These are phyloP conservation scores for Solanum hybrid DNA, from an alignment of 305 asterid species.

Conservation along the genomic window DNA sequence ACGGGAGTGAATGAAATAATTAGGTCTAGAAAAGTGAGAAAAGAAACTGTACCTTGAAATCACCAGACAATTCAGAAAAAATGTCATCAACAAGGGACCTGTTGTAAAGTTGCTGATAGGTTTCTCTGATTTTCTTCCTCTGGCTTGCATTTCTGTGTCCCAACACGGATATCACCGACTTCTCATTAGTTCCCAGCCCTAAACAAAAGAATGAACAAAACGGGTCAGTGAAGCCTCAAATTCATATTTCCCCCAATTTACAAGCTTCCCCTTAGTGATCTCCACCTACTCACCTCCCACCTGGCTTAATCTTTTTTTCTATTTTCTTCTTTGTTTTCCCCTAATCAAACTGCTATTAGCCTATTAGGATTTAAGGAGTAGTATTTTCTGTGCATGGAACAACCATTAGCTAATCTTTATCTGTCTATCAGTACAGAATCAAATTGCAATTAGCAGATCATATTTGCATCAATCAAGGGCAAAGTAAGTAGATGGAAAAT, in stretches of 20 bases:
- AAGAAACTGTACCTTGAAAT: conserved; percentile 41
- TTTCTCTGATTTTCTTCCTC: conserved; percentile 50
- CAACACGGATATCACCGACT: conserved; percentile 43
- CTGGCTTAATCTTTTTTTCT: background rate
- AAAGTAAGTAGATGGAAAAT: no score
- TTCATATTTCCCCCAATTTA: background rate
- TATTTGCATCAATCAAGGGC: background rate
- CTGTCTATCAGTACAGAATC: background rate
- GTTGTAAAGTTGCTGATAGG: conserved; percentile 44
- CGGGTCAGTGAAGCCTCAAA: background rate
- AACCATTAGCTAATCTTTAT: background rate
- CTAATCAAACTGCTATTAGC: background rate
- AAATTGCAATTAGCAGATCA: background rate
- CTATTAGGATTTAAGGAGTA: background rate
- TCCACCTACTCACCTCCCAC: background rate
- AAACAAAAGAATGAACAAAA: background rate
- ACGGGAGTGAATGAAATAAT: background rate
- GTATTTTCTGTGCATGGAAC: background rate
- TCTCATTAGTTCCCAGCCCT: conserved; percentile 71
- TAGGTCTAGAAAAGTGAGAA: background rate
- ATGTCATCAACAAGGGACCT: conserved; percentile 46
- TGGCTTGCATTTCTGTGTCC: conserved; percentile 56
- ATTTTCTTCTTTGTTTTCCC: background rate
- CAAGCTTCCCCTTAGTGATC: background rate
- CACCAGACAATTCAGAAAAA: conserved; percentile 54